A percentile compares a stretch with the other conserved stretches of the same genome.
Evolutionary conservation across 1,284 basidiomycete species (phyloP).

Genomic region (Cryptococcus maquisensis): DNA sequence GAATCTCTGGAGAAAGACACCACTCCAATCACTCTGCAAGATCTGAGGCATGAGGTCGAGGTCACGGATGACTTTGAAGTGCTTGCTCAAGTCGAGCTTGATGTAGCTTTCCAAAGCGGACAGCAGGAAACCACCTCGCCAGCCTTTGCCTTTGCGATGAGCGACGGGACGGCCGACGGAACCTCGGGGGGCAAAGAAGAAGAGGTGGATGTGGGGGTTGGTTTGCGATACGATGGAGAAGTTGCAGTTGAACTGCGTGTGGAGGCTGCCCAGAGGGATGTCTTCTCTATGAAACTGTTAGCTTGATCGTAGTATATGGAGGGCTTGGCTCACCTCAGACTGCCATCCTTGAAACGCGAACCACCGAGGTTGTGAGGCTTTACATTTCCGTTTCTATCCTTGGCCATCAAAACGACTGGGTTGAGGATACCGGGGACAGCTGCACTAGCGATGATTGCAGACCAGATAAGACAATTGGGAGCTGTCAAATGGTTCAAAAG

Average conservation of each 20-base stretch:
- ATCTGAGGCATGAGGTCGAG: constrained; percentile 82
- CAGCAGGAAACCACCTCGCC: constrained; percentile 92
- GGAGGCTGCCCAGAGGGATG: constrained; percentile 86
- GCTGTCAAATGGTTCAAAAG: constrained; percentile 93
- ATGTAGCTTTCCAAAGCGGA: constrained; percentile 89
- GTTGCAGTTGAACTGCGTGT: constrained; percentile 93
- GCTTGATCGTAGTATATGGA: neutral
- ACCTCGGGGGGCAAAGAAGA: constrained; percentile 92
- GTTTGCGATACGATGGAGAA: constrained; percentile 90
- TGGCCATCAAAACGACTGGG: constrained; percentile 83
- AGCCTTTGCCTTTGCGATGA: constrained; percentile 56
- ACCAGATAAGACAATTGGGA: constrained; percentile 70
- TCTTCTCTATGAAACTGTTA: constrained; percentile 61
- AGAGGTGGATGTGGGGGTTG: constrained; percentile 97
- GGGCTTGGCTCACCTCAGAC: constrained; percentile 58
- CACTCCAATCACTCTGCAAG: constrained; percentile 90
- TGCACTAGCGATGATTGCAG: constrained; percentile 49
- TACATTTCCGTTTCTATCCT: constrained; percentile 73
- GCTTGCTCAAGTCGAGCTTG: constrained; percentile 90
- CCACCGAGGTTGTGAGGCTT: constrained; percentile 89
- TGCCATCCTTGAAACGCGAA: constrained; percentile 86
- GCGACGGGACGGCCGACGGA: constrained; percentile 63
- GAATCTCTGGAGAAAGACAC: constrained; percentile 75
- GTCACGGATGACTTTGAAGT: constrained; percentile 91
- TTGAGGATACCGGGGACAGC: constrained; percentile 50